A percentile compares a stretch with the other conserved stretches of the same genome.
Evolutionary conservation across 2,329 filamentous ascomycete genomes (phyloP).

Genomic region (Paraconiothyrium brasiliense): DNA sequence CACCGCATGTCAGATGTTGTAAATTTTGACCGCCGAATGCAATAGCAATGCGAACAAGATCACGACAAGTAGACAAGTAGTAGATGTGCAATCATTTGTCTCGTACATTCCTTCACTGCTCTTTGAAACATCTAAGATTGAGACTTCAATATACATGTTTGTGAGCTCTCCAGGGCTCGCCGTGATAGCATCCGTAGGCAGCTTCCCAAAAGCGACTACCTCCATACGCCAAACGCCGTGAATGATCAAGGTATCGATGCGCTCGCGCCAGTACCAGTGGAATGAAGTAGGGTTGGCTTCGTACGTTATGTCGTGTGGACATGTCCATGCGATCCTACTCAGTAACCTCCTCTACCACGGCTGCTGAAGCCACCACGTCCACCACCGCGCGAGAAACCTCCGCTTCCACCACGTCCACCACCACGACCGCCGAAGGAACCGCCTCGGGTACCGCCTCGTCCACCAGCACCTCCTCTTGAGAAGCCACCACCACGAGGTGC

Average conservation of each 20-base stretch:
- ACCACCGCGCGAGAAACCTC: slow-evolving; percentile 45
- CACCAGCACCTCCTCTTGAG: slow-evolving; percentile 41
- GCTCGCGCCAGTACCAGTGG: slow-evolving; percentile 15
- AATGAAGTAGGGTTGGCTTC: slow-evolving; percentile 1
- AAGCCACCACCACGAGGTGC: slow-evolving; percentile 63
- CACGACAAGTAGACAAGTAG: not conserved
- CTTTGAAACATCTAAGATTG: slow-evolving; percentile 9
- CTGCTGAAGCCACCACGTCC: slow-evolving; percentile 36
- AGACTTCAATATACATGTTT: slow-evolving; percentile 9
- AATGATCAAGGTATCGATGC: slow-evolving; percentile 27
- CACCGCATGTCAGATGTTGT: not conserved
- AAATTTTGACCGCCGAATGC: not conserved
- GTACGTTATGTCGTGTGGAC: not conserved
- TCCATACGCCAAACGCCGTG: slow-evolving; percentile 44
- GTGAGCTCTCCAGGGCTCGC: slow-evolving; percentile 24
- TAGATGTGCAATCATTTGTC: not conserved
- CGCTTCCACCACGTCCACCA: slow-evolving; percentile 33
- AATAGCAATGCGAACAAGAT: no score
- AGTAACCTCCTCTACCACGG: slow-evolving; percentile 45
- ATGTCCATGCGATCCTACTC: slow-evolving; percentile 21
- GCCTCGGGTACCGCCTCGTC: slow-evolving; percentile 29
- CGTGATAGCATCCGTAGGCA: slow-evolving; percentile 24
- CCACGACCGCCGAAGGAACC: slow-evolving; percentile 53
- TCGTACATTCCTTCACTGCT: slow-evolving; percentile 2
- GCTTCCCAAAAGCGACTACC: slow-evolving; percentile 29